Base-by-base conservation (phyloP, 2,329 filamentous ascomycete genomes). In the Microcera coccophila region DNA sequence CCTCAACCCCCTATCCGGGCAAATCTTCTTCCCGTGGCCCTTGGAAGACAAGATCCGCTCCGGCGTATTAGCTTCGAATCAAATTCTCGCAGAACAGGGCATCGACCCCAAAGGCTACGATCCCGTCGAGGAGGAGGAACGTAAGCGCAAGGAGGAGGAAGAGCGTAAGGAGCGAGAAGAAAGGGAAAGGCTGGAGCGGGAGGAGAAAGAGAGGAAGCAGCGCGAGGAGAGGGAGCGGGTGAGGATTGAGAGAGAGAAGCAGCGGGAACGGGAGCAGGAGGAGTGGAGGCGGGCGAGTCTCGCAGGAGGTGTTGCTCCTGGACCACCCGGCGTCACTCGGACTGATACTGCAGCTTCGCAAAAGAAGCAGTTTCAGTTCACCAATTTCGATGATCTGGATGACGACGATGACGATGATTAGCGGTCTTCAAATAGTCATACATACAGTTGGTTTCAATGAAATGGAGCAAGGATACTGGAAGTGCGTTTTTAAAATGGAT, bases 11-110 rank as follows among this genome's bases (percentile, higher is more conserved):
- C 63, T 75, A 15, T 73, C 73, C 8, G 73, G 76, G 9, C 70
- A 75, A 28, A 59, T 71, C n/a, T 94, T 90, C 68, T 75, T 81
- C 36, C 87, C 88, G 1, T 94, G 87, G 87, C 87, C 87, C 1
- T 72, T 71, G 20, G 81, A 87, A 49, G 79, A 84, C 22, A 76
- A 81, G 45, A 87, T 93, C 49, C 76, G 80, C 22, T 69, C 71
- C 14, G 87, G 88, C 26, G 81, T 82, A 2, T 70, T 94, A 32
- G 83, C 81, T 0, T 70, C 72, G 8, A 76, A 80, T 34, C 82
- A 89, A 56, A 66, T 73, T 18, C 73, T 88, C 48, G 52, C 76
- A 4, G 81, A 85, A 54, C 67, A 73, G 41, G 83, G 82, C 7
- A 73, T 79, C 50, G 79, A 86, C 59, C 81, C 80, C 8, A 74